These are phyloP conservation scores for Penicillium turbatum DNA, from an alignment of 495 filamentous ascomycete genomes.

Conservation along the genomic window DNA sequence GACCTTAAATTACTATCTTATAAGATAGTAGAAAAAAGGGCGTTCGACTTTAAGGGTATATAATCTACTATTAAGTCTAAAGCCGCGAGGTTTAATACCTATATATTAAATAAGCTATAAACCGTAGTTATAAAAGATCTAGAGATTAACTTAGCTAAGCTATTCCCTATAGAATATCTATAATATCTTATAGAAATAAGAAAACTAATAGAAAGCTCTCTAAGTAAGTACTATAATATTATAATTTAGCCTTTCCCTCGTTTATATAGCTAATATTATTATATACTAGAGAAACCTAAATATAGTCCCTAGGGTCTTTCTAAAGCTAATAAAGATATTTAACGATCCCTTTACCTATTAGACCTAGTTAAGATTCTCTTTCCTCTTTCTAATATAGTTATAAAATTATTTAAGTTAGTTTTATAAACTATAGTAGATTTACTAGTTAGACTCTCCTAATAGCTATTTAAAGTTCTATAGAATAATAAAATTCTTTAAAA, in stretches of 20 bases:
- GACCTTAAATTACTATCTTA: no score
- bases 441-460: neutral
- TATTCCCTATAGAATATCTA: no score
- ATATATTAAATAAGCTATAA: neutral
- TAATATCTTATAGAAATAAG: no score
- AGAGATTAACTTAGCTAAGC: no score
- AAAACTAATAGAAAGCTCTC: no score
- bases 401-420: neutral
- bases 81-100: constrained; percentile 2
- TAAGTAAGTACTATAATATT: neutral
- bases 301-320: neutral
- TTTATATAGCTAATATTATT: neutral
- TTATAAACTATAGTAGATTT: neutral
- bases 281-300: neutral
- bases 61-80: neutral
- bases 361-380: neutral
- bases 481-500: neutral
- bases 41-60: no score
- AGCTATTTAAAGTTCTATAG: neutral
- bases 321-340: neutral
- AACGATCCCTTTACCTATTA: neutral
- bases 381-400: neutral
- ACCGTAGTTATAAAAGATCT: constrained; percentile 4
- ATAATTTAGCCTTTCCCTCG: neutral
- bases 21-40: no score